Evolutionary conservation across 225 moss, liverwort and hornwort species (phyloP).

Genomic region (Marchantia polymorpha): DNA sequence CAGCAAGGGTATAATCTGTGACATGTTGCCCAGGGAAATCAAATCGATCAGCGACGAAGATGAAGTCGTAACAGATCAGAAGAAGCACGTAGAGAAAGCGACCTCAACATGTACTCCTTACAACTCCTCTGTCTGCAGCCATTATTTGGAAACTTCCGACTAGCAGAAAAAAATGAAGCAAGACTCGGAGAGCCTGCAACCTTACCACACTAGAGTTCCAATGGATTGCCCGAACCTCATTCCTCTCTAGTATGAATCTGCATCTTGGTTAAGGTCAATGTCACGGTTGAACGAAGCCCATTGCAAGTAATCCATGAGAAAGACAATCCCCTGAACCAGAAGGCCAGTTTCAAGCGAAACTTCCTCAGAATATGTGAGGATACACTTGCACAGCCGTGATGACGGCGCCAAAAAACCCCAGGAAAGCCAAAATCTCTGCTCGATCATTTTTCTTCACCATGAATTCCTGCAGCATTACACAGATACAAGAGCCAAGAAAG

Average conservation of each 20-base stretch:
- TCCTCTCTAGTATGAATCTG: conserved; percentile 44
- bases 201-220: conserved; percentile 47
- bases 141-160: not conserved
- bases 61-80: not conserved
- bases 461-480: conserved; percentile 42
- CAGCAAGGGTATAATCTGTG: conserved; percentile 40
- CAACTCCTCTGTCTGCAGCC: not conserved
- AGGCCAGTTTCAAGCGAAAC: not conserved
- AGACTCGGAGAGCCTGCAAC: not conserved
- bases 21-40: not conserved
- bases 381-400: conserved; percentile 69
- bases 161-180: not conserved
- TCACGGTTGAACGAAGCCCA: not conserved
- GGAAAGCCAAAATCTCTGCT: conserved; percentile 68
- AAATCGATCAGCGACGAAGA: not conserved
- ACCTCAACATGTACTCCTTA: not conserved
- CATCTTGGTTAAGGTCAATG: conserved; percentile 17
- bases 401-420: conserved; percentile 69
- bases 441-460: conserved; percentile 60
- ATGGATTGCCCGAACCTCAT: conserved; percentile 32
- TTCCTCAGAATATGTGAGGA: conserved; percentile 28
- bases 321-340: not conserved
- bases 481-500: not conserved
- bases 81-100: not conserved
- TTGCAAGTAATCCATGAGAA: too few species aligned